Conservation (phyloP, 1,284 basidiomycete genomes). For the Pseudozyma sp. region DNA sequence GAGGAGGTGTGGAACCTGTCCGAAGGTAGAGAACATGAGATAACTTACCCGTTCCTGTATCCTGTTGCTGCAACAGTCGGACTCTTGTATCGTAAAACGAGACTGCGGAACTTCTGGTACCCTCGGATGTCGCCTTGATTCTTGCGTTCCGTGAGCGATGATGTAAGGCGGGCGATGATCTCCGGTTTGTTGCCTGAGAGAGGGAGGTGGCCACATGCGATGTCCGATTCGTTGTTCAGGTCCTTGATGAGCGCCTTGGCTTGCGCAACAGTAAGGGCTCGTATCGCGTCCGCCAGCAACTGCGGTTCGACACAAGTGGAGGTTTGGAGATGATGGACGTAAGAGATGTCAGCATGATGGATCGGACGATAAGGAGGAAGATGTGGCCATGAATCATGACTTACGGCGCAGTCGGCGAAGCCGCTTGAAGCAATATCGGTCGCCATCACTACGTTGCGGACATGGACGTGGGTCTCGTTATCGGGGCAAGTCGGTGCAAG, state of each 20-base stretch:
- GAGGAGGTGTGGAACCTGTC: neutral
- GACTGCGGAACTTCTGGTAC: constrained; percentile 37
- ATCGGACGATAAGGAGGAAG: neutral
- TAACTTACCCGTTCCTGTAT: constrained; percentile 25
- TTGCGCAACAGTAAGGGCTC: constrained; percentile 48
- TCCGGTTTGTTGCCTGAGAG: constrained; percentile 59
- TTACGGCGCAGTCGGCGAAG: constrained; percentile 39
- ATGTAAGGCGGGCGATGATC: constrained; percentile 42
- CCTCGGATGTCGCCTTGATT: constrained; percentile 36
- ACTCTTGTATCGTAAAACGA: constrained; percentile 38
- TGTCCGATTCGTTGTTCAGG: constrained; percentile 51
- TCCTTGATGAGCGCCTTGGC: constrained; percentile 58
- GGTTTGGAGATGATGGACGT: neutral
- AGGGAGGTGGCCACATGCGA: constrained; percentile 32
- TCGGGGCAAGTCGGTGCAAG: constrained; percentile 7
- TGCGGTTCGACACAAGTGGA: neutral
- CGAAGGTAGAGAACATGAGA: neutral
- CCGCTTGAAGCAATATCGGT: constrained; percentile 24
- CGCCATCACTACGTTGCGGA: constrained; percentile 23
- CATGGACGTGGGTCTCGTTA: neutral
- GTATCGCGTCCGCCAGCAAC: constrained; percentile 38
- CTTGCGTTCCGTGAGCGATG: constrained; percentile 30
- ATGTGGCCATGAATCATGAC: neutral
- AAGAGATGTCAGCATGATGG: constrained; percentile 3
- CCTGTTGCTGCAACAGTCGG: constrained; percentile 5